Conservation (phyloP, 352 stramenopile species). For the Globisporangium solare region DNA sequence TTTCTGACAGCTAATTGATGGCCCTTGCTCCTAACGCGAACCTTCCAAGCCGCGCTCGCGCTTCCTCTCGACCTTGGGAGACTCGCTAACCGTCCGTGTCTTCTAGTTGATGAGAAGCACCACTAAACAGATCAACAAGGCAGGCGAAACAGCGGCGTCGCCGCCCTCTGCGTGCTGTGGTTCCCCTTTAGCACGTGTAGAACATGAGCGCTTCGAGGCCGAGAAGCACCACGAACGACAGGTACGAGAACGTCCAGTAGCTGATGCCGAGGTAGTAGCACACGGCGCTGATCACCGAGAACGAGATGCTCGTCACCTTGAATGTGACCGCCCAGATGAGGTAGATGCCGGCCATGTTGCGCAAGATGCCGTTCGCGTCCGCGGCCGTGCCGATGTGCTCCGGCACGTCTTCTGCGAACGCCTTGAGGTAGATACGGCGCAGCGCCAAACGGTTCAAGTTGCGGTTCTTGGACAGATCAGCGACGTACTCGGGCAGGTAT, state of each 20-base stretch:
- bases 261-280: constrained; percentile 52
- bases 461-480: constrained; percentile 61
- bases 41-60: too few relatives aligned
- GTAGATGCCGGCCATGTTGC: constrained; percentile 62
- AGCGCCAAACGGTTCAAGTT: constrained; percentile 80
- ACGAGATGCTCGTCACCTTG: constrained; percentile 48
- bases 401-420: constrained; percentile 66
- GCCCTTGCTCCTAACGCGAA: too few relatives aligned
- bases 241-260: constrained; percentile 55
- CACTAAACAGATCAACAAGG: not conserved
- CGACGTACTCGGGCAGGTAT: constrained; percentile 68
- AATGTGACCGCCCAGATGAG: constrained; percentile 68
- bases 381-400: constrained; percentile 53
- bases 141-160: not conserved
- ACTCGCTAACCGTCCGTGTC: not conserved
- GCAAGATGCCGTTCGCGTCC: constrained; percentile 45
- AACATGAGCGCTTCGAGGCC: constrained; percentile 70
- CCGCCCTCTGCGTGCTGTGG: not conserved
- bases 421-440: constrained; percentile 74
- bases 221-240: constrained; percentile 42
- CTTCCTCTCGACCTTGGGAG: too few relatives aligned
- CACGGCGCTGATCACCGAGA: constrained; percentile 30
- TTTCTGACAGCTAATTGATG: not conserved
- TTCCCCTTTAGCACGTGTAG: constrained; percentile 63
- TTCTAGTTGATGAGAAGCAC: not conserved